Percentiles rank a stretch among this genome's conserved stretches.
Evolutionary conservation across 331 rosid species (phyloP).

Genomic region (Ulmus americana): DNA sequence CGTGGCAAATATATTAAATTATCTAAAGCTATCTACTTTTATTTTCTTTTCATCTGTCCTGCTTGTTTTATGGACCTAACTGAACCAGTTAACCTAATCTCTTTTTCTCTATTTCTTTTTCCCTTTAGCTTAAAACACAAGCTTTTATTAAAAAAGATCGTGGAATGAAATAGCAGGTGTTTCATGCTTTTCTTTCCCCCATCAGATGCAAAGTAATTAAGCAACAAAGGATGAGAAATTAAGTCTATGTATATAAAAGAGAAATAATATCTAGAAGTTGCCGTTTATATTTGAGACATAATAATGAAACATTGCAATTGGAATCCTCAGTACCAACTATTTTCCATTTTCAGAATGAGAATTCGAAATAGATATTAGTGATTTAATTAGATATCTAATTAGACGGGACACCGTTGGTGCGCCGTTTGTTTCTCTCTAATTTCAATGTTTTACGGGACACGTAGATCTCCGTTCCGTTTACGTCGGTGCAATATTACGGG

Average conservation of each 20-base stretch:
- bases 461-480: slow-evolving; percentile 45
- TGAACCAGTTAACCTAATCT: background rate
- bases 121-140: background rate
- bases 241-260: background rate
- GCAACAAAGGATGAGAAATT: background rate
- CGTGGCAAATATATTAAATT: background rate
- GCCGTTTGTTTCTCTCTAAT: slow-evolving; percentile 29
- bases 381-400: too few relatives aligned
- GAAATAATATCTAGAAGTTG: background rate
- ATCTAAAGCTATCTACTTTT: background rate
- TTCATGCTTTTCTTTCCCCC: too few relatives aligned
- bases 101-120: background rate
- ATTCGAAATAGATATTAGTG: too few relatives aligned
- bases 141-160: too few relatives aligned
- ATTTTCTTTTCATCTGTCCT: background rate
- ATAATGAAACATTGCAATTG: background rate
- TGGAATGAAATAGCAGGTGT: too few relatives aligned
- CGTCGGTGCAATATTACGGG: slow-evolving; percentile 35
- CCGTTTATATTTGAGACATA: background rate
- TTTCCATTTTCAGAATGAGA: background rate
- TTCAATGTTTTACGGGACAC: background rate
- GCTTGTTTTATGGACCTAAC: slow-evolving; percentile 3
- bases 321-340: background rate
- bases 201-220: too few relatives aligned
- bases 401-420: slow-evolving; percentile 14